Conservation (phyloP, 2,329 filamentous ascomycete genomes). For the Aureobasidium zeae region DNA sequence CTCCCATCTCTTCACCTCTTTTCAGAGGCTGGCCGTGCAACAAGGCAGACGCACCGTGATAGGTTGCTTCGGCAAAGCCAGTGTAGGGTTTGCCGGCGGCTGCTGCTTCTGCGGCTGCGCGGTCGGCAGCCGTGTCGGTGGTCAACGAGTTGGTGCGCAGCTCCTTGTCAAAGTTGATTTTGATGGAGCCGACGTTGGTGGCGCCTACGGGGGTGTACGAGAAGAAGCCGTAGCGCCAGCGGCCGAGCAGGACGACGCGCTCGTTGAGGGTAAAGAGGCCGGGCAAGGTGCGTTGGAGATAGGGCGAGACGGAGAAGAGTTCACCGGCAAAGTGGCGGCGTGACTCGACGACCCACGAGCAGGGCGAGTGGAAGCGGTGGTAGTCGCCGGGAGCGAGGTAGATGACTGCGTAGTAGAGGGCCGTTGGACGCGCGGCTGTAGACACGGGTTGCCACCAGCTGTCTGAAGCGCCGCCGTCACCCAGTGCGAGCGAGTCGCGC, state of each 20-base stretch:
- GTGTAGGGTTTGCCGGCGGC: constrained; percentile 69
- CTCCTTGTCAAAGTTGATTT: constrained; percentile 93
- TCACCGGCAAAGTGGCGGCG: constrained; percentile 97
- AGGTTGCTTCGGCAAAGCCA: constrained; percentile 90
- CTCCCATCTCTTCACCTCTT: constrained; percentile 93
- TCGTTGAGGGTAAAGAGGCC: constrained; percentile 96
- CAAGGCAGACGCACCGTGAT: constrained; percentile 65
- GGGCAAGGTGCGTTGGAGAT: constrained; percentile 83
- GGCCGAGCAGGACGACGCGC: constrained; percentile 81
- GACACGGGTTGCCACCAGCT: constrained; percentile 37
- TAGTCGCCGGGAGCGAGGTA: constrained; percentile 97
- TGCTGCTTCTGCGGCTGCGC: constrained; percentile 70
- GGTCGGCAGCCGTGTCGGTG: constrained; percentile 85
- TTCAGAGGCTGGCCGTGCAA: constrained; percentile 75
- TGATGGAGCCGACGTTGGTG: constrained; percentile 94
- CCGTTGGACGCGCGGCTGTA: constrained; percentile 42
- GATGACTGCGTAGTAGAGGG: constrained; percentile 86
- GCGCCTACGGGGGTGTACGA: constrained; percentile 90
- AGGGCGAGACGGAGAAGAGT: constrained; percentile 88
- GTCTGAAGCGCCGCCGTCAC: constrained; percentile 37
- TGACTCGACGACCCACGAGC: constrained; percentile 88
- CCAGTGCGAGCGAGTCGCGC: constrained; percentile 66
- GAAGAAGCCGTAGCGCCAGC: constrained; percentile 98
- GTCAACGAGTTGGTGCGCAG: constrained; percentile 84
- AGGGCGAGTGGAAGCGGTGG: constrained; percentile 93